phyloP scores from a whole-genome alignment of 78 protist genomes.

The Pelomyxa schiedti region DNA sequence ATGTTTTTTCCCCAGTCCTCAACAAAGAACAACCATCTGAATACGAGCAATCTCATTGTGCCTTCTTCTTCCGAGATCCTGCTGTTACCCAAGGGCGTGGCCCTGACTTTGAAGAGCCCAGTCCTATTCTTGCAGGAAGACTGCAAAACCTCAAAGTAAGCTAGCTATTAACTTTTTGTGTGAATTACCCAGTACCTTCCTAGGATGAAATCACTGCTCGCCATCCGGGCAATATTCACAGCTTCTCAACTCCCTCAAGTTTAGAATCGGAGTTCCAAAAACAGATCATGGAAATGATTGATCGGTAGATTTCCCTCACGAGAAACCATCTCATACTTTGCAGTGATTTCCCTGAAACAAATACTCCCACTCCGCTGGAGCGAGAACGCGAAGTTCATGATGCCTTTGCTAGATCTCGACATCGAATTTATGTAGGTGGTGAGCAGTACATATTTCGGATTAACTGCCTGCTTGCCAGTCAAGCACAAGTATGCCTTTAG shows the following conservation, averaged over 20 bases:
- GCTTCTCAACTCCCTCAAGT: not conserved
- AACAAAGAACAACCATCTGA: no score
- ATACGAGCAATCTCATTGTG: no score
- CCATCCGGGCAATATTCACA: not conserved
- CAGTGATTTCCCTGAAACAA: not conserved
- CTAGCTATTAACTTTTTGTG: no score
- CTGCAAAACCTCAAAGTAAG: not conserved
- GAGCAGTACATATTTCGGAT: not conserved
- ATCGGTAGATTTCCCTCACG: not conserved
- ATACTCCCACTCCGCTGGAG: constrained; percentile 1
- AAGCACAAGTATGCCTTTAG: no score
- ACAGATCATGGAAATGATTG: no score
- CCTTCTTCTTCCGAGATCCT: not conserved
- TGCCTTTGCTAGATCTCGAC: not conserved
- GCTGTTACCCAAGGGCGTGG: not conserved
- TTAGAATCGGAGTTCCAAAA: no score
- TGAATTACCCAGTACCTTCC: no score
- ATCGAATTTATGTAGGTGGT: constrained; percentile 1
- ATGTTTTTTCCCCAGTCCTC: no score
- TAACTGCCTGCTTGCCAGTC: not conserved
- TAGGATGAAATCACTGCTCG: no score
- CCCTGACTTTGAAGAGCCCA: not conserved
- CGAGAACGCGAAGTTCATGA: not conserved
- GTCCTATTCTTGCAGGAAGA: no score
- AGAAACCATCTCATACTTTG: not conserved